Evolutionary conservation across 345 rosid species (phyloP), one percentile per base, ranked within the genome.

Genomic region (Moricandia arvensis): DNA sequence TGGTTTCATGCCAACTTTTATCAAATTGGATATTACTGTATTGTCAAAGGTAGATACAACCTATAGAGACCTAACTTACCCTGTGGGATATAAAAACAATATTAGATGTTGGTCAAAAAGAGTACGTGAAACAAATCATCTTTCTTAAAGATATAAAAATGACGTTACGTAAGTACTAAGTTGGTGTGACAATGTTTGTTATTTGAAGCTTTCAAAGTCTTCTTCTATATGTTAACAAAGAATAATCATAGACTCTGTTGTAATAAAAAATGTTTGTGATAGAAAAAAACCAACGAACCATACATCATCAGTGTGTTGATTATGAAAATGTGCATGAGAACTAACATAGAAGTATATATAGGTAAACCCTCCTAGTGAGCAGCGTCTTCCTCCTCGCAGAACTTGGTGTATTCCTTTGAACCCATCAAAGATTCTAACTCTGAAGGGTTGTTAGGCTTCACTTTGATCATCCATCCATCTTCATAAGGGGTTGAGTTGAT

Each of bases 401-500:
- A 86, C 77, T 95, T 90, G 12, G 86, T 85, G 87, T 90, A 95
- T 68, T 88, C 97, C 62, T 83, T 86, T 26, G 97, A 59, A 76
- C 86, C 96, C 91, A 95, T 76, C 70, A 95, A 82, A 59, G 93
- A 84, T 24, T 80, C 93, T 35, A 90, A 65, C 74, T 92, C 97
- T 2, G 89, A 82, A 24, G 98, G 93, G 69, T 68, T 85, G 72
- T 87, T 85, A 2, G 96, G 97, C 86, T 92, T 95, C 77, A 95
- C 91, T 76, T 91, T 94, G 74, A 91, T 91, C 90, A 94, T 88
- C 98, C 96, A 94, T 47, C 95, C 98, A 17, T 82, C 88, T 80
- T 94, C 91, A 61, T 85, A 94, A 10, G 96, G 97, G 79, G 95
- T 94, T 37, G 92, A 76, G 76, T 91, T 94, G 17, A 91, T 86